Base-by-base conservation (phyloP, 805 yeast genomes). In the Ogataea allantospora region DNA sequence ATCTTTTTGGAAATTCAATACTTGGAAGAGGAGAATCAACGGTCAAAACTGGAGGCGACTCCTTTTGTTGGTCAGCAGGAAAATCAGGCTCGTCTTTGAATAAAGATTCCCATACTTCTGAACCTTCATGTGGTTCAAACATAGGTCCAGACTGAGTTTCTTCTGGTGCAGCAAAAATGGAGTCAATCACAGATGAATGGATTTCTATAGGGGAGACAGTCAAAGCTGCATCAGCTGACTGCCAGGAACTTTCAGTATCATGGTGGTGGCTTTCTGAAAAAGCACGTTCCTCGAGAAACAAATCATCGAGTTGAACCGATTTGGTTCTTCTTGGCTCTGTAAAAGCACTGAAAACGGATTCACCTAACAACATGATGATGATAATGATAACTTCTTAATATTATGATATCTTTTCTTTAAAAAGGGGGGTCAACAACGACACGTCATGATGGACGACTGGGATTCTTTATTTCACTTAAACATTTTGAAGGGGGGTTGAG, bases 71-170 rank as follows among this genome's bases (percentile, higher is more conserved):
- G 17, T 24, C 8, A 9, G 10, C 10, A 22, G 35, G 44, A 46
- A 45, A 12, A 9, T 35, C 26, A 5, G 38, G 42, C 7, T 68
- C 63, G 35, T 68, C 71, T 7, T 60, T 66, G 55, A 83, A 80
- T 41, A 83, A 66, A 10, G 88, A 75, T 29, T 73, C 76, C 87
- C 88, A 80, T 48, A 52, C 13, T 7, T 24, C 6, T 7, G 43
- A 21, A 26, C 41, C 66, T 46, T 67, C 75, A 43, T 61, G 53
- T 38, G 77, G 77, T 52, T 77, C 83, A 50, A 80, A 80, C 75
- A 80, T 74, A 40, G 85, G 81, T 51, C 79, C 67, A 47, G 71
- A 75, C 12, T 40, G 31, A 11, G n/a, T n/a, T n/a, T 45, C 50
- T 3, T 35, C 26, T 11, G 44, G 35, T 27, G 54, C 57, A 23